A percentile compares a stretch with the other conserved stretches of the same genome.
phyloP scores from a whole-genome alignment of 2,329 filamentous ascomycete genomes.

The Geoglossum cookeanum region DNA sequence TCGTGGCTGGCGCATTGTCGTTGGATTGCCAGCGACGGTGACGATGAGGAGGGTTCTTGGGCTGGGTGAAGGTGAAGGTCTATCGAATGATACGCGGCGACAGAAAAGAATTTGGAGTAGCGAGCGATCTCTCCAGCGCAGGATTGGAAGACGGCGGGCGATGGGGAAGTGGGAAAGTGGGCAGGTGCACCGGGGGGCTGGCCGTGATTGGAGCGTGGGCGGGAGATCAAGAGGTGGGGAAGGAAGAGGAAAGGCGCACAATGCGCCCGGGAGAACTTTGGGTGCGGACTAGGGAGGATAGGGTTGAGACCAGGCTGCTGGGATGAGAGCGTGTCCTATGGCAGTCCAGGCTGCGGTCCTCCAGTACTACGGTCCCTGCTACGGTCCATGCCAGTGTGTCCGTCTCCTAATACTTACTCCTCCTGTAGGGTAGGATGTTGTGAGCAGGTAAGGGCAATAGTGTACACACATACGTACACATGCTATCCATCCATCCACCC shows the following conservation, averaged over 20 bases:
- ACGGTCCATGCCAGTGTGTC: no score
- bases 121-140: not conserved
- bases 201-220: not conserved
- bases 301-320: not conserved
- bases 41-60: not conserved
- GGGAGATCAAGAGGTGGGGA: conserved; percentile 1
- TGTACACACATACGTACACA: no score
- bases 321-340: no score
- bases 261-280: no score
- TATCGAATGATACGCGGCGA: not conserved
- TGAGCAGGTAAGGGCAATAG: no score
- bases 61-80: not conserved
- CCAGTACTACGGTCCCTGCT: no score
- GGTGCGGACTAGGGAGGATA: not conserved
- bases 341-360: no score
- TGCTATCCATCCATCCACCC: no score
- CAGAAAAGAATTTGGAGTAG: not conserved
- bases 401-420: no score
- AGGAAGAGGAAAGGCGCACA: not conserved
- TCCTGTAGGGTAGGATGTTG: no score
- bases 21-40: not conserved
- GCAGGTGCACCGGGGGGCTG: not conserved
- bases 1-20: conserved; percentile 1
- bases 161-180: not conserved
- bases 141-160: not conserved